Evolutionary conservation across 805 yeast species (phyloP), one percentile per base, ranked within the genome.

Genomic region (Pichia manshurica): DNA sequence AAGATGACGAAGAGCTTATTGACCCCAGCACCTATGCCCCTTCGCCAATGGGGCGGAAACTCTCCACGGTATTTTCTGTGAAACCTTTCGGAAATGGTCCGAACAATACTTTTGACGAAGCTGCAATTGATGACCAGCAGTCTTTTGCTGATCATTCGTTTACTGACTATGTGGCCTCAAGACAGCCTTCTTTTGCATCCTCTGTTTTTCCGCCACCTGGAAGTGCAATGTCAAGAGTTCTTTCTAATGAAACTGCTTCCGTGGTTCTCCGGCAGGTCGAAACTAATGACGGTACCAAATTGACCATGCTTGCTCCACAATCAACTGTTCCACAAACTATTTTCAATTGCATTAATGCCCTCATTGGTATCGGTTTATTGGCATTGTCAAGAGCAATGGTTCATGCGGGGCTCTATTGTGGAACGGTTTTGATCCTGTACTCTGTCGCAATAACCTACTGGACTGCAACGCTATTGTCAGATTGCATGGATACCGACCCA

Each of bases 401-500:
- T 32, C 73, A 78, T 54, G 77, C 85, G 1, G 88, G 88, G 15
- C 79, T 82, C 80, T 62, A 81, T 3, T 52, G 81, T 20, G 96
- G 96, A 12, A 51, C 78, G 9, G 72, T 78, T 0, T 64, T 85
- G 20, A 65, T 89, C 47, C 48, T 76, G 1, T 50, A 74, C 3
- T 80, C 90, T 61, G 93, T 93, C 1, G 42, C 69, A 12, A 66
- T 81, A 25, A 88, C 96, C 2, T 82, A 75, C 55, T 81, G 87
- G 72, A 82, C 93, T 2, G 96, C 96, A 8, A 73, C 74, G 5
- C 68, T 87, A 44, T 70, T 89, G 49, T 82, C 91, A 13, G 73
- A 76, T 50, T 81, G 95, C 54, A 74, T 88, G 74, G 88, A 83
- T 52, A 82, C 88, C 1, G 93, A 88, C 66, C 82, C 77, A 15